Percentiles rank a stretch among this genome's conserved stretches.
phyloP scores from a whole-genome alignment of 192 early-diverging fungal species.

The Entomortierella chlamydospora region DNA sequence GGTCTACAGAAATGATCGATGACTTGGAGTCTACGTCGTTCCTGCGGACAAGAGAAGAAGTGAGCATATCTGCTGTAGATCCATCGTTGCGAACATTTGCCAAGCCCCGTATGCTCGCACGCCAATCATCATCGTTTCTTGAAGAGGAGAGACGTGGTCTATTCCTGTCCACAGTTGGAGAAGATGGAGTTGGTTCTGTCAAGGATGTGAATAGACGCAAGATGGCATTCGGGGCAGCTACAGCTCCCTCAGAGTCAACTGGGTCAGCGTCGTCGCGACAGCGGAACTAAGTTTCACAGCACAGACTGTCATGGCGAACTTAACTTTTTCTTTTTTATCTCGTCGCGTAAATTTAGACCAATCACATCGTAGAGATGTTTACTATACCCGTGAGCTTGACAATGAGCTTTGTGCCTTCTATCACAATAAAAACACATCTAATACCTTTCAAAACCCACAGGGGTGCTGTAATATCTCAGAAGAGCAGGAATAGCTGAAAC shows the following conservation, averaged over 20 bases:
- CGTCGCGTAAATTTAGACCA: too few species aligned
- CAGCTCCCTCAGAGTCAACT: background rate
- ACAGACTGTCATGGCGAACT: too few species aligned
- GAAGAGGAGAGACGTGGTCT: slow-evolving; percentile 23
- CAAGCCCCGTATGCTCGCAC: slow-evolving; percentile 11
- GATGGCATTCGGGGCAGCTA: slow-evolving; percentile 34
- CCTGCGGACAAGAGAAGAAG: background rate
- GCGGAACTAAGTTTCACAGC: too few species aligned
- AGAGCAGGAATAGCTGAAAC: too few species aligned
- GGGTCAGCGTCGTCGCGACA: too few species aligned
- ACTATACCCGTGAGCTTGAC: too few species aligned
- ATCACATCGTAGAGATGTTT: too few species aligned
- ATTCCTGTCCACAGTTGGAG: slow-evolving; percentile 44
- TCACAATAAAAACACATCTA: too few species aligned
- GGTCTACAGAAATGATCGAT: slow-evolving; percentile 8
- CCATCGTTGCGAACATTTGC: slow-evolving; percentile 14
- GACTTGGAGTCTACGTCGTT: background rate
- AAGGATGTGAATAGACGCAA: slow-evolving; percentile 39
- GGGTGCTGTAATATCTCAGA: too few species aligned
- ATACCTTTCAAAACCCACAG: too few species aligned
- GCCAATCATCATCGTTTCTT: slow-evolving; percentile 41
- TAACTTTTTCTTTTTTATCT: too few species aligned
- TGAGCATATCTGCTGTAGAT: background rate
- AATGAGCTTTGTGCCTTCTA: too few species aligned
- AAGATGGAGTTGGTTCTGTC: slow-evolving; percentile 23